phyloP scores from a whole-genome alignment of 352 stramenopile genomes.

The Pythium pyrilobum region DNA sequence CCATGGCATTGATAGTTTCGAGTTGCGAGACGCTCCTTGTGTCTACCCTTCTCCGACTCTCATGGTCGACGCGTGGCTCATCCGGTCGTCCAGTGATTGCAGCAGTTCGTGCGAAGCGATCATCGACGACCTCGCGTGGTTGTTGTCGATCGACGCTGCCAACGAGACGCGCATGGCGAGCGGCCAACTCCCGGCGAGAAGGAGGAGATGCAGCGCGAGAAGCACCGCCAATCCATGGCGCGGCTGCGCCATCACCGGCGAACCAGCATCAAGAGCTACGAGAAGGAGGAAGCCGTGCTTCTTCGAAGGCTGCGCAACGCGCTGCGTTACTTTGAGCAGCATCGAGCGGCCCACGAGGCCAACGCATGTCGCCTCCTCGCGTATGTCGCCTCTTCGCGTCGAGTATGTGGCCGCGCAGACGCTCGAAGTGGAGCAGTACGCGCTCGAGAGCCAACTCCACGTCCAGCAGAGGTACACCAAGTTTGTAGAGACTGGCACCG shows the following conservation, averaged over 20 bases:
- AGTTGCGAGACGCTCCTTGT: too few relatives aligned
- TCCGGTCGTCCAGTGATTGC: too few relatives aligned
- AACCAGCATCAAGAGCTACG: not conserved
- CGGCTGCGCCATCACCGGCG: not conserved
- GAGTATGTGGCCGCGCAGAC: not conserved
- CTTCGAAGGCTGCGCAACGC: not conserved
- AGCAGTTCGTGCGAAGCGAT: too few relatives aligned
- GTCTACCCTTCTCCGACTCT: too few relatives aligned
- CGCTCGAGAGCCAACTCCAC: slow-evolving; percentile 3
- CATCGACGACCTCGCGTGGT: not conserved
- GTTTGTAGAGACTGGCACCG: not conserved
- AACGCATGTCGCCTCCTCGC: slow-evolving; percentile 1
- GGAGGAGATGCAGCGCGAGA: not conserved
- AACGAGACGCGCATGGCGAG: not conserved
- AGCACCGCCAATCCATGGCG: slow-evolving; percentile 14
- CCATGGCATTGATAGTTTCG: too few relatives aligned
- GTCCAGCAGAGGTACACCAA: not conserved
- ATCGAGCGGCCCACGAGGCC: not conserved
- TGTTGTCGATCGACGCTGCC: not conserved
- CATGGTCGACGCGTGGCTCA: too few relatives aligned
- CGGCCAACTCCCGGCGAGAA: not conserved
- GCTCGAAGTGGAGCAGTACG: slow-evolving; percentile 4
- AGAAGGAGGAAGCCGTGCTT: not conserved
- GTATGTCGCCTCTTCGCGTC: too few relatives aligned
- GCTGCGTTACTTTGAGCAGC: not conserved